These are phyloP conservation scores for Sporothrix pseudoabietina DNA, from an alignment of 2,329 filamentous ascomycete genomes.

Conservation along the genomic window DNA sequence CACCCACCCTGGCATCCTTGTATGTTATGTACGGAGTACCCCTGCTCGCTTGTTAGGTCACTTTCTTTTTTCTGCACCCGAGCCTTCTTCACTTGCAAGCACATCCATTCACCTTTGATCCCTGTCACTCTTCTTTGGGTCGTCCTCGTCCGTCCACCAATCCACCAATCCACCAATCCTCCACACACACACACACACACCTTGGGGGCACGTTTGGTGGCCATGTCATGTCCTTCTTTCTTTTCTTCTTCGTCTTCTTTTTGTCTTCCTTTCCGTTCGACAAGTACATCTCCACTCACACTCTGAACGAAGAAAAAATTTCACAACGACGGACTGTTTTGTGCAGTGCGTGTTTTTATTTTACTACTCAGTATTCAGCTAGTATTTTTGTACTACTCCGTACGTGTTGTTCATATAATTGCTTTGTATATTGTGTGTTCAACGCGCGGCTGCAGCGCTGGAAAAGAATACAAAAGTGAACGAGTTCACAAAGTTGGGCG, in stretches of 20 bases:
- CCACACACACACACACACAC: too few relatives aligned
- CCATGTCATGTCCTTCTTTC: not conserved
- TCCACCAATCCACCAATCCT: not conserved
- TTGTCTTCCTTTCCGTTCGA: not conserved
- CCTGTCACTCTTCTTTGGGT: not conserved
- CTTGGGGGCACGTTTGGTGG: not conserved
- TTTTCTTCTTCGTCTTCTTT: not conserved
- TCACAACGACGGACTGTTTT: not conserved
- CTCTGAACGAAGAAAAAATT: not conserved
- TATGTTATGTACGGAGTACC: not conserved
- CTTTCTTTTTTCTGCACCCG: not conserved
- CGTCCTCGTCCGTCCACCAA: not conserved
- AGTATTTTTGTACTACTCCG: not conserved
- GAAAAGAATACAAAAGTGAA: not conserved
- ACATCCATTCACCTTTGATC: constrained; percentile 1
- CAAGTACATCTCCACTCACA: not conserved
- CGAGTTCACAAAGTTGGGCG: not conserved
- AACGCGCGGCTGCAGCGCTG: constrained; percentile 6
- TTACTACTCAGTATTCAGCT: not conserved
- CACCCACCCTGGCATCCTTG: not conserved
- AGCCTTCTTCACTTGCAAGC: not conserved
- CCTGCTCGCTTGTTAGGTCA: not conserved
- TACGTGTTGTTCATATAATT: not conserved
- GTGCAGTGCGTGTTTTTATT: not conserved
- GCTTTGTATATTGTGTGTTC: not conserved